Percentiles rank a stretch among this genome's conserved stretches.
These are phyloP conservation scores for Acidiella bohemica DNA, from an alignment of 495 filamentous ascomycete genomes.

Conservation along the genomic window DNA sequence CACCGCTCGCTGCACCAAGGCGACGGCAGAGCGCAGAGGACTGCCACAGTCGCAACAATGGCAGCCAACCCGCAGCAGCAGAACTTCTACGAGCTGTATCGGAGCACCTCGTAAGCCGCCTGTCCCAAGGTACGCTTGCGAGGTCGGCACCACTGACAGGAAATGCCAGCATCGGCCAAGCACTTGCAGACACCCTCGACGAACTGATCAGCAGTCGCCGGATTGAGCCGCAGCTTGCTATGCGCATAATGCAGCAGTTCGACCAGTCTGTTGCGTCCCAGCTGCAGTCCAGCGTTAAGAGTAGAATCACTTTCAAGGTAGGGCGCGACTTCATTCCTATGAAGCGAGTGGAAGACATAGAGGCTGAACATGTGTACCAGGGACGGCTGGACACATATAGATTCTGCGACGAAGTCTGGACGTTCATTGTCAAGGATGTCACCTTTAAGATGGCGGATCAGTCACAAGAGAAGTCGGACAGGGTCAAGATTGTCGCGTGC, in stretches of 20 bases:
- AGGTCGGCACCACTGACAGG: not conserved
- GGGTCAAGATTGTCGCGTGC: constrained; percentile 96
- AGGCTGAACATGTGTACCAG: too few relatives aligned
- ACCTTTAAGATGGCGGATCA: constrained; percentile 91
- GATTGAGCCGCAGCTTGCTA: constrained; percentile 94
- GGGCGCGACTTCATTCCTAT: too few relatives aligned
- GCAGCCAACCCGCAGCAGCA: constrained; percentile 21
- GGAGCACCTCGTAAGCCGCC: constrained; percentile 17
- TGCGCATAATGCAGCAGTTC: constrained; percentile 92
- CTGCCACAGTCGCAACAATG: constrained; percentile 16
- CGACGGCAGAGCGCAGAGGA: not conserved
- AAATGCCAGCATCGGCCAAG: constrained; percentile 68
- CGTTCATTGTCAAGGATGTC: constrained; percentile 96
- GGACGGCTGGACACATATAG: constrained; percentile 97
- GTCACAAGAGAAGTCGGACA: constrained; percentile 32
- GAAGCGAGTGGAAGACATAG: too few relatives aligned
- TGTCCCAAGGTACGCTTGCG: not conserved
- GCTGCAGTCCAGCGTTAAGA: constrained; percentile 78
- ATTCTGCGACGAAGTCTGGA: constrained; percentile 99
- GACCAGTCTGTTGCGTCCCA: constrained; percentile 81
- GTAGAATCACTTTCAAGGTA: constrained; percentile 92
- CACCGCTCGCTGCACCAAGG: too few relatives aligned
- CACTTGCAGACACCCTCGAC: constrained; percentile 92
- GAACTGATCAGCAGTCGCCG: constrained; percentile 81
- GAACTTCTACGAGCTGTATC: constrained; percentile 82